Evolutionary conservation across 768 basidiomycete species (phyloP), one percentile per base, ranked within the genome.

Genomic region (Macrocybe gigantea): DNA sequence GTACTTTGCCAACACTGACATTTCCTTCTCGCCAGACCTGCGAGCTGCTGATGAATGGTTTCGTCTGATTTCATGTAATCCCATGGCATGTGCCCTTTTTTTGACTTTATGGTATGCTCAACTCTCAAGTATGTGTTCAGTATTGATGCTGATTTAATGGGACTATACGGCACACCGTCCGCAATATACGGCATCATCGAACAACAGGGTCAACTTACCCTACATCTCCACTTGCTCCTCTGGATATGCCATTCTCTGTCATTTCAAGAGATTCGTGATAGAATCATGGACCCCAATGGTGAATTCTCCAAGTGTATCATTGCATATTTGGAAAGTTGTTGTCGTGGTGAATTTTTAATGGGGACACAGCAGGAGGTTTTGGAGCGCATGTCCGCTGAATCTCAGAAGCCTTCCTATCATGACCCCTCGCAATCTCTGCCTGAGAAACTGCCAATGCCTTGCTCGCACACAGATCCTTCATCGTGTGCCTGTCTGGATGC

Each of bases 171-270:
- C 3, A 11, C 53, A 0, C 61, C 65, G 8, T 8, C 45, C 1
- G 64, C 54, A 0, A 69, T 66, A 50, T 64, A 63, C 57, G 61
- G 61, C 5, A 59, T 55, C 1, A 60, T 68, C 42, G 70, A 71
- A 46, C 60, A 65, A 48, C 69, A 72, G 53, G 69, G 68, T 1
- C 37, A 61, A 4, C 45, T 68, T 0, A 69, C 66, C 0, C 42
- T 74, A 2, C 72, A 74, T 55, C 37, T 70, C 2, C 70, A 73
- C 51, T 14, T 66, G 31, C 33, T 72, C 1, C 13, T 72, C 1
- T 74, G 69, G 69, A 56, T 72, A 1, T 13, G 34, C 29, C 56
- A 58, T 12, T 48, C 49, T 2, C 38, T 61, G 0, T 52, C 63
- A 7, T 71, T 67, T 4, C 60, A 71, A 43, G 58, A 70, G 41